Base-by-base conservation (phyloP, 2,329 filamentous ascomycete species). In the Penicillium sp. region DNA sequence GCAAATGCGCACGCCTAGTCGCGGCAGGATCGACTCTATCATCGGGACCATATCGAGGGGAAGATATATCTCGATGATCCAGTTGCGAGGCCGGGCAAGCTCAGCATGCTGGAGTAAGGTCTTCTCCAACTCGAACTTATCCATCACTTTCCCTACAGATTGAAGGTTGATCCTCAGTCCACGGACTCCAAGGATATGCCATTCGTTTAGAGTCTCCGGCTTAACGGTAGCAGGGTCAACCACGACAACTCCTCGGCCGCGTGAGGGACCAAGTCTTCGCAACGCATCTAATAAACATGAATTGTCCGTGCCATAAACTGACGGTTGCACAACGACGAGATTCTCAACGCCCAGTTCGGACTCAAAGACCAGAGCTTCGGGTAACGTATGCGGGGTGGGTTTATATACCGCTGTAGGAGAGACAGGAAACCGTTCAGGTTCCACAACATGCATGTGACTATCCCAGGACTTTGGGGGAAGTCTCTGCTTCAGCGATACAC, bases 401-500 rank as follows among this genome's bases (percentile, higher is more conserved):
- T 63, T 65, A 64, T 84, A 83, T 53, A 69, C 65, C 31, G 80
- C 79, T 28, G 67, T 59, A 7, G 69, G 53, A 24, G 70, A 66
- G 8, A 81, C 61, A 1, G 77, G 73, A 59, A 77, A 83, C 7
- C 62, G 61, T 19, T 66, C 59, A 0, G 77, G 78, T 45, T 81
- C 77, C 43, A 82, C 71, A 31, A 83, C 74, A 61, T 84, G 81
- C 77, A 83, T 83, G 61, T 83, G 80, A 44, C 75, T 77, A 60
- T 82, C 79, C 79, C 80, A 83, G 49, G 79, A 61, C 17, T 55
- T 48, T 3, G 52, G 40, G n/a, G 69, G 68, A 22, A 70, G 45
- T 42, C 58, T 58, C 28, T 58, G 47, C 26, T 55, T 62, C 24
- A 64, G 24, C 3, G 57, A 53, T 24, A 49, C 21, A 21, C 44